A percentile compares a stretch with the other conserved stretches of the same genome.
Evolutionary conservation across 352 stramenopile genomes (phyloP).

Genomic region (Pythium phragmitis): DNA sequence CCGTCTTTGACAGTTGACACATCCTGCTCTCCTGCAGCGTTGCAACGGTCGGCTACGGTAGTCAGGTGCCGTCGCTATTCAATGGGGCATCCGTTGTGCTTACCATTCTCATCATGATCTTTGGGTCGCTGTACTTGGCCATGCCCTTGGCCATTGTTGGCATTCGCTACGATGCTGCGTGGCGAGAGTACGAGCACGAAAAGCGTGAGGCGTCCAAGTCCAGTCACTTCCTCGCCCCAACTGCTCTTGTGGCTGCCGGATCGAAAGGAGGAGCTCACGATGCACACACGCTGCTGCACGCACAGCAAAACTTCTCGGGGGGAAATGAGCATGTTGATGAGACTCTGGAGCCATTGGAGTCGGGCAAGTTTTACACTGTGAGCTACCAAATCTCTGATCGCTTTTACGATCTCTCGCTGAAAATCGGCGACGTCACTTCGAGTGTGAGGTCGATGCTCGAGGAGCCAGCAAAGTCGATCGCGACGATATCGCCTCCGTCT

Average conservation of each 20-base stretch:
- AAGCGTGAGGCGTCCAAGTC: conserved; percentile 60
- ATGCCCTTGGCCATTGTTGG: conserved; percentile 80
- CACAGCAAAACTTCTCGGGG: not conserved
- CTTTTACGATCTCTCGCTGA: conserved; percentile 38
- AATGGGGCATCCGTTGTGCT: conserved; percentile 58
- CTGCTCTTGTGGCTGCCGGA: conserved; percentile 30
- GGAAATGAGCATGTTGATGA: conserved; percentile 20
- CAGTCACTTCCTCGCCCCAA: conserved; percentile 34
- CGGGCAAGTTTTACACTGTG: conserved; percentile 23
- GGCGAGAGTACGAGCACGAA: conserved; percentile 50
- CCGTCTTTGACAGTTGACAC: not conserved
- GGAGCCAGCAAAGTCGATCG: not conserved
- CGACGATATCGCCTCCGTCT: not conserved
- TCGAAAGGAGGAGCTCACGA: not conserved
- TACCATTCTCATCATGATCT: conserved; percentile 68
- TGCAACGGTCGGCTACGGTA: conserved; percentile 74
- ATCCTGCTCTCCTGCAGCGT: conserved; percentile 41
- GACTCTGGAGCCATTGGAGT: conserved; percentile 34
- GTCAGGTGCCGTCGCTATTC: conserved; percentile 57
- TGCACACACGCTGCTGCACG: not conserved
- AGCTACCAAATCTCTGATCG: conserved; percentile 36
- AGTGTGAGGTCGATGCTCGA: conserved; percentile 23
- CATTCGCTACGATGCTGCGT: conserved; percentile 46
- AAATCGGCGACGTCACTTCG: conserved; percentile 13
- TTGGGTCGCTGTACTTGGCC: conserved; percentile 73